These are phyloP conservation scores for Trametes coccinea DNA, from an alignment of 768 basidiomycete genomes.

Conservation along the genomic window DNA sequence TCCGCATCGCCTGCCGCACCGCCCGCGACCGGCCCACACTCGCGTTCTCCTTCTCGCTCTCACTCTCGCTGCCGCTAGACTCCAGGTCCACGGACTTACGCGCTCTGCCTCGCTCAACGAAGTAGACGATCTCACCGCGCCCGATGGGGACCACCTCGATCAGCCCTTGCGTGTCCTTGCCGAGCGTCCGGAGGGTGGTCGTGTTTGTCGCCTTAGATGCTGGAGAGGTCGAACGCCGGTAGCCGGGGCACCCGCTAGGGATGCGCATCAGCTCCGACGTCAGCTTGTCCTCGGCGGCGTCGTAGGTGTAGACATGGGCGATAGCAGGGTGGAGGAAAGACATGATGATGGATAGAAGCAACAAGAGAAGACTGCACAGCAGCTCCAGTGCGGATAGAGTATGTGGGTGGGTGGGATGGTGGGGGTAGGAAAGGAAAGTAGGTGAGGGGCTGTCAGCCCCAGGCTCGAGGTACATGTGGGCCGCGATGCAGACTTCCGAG, in stretches of 20 bases:
- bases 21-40: not conserved
- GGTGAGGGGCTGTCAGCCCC: not conserved
- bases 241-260: conserved; percentile 1
- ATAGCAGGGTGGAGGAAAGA: not conserved
- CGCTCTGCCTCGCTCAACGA: not conserved
- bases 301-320: conserved; percentile 13
- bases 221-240: not conserved
- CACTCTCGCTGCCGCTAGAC: not conserved
- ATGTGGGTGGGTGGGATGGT: not conserved
- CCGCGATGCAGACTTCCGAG: too few species aligned
- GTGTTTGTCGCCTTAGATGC: not conserved
- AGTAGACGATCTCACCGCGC: conserved; percentile 8
- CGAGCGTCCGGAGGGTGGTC: not conserved
- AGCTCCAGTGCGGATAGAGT: not conserved
- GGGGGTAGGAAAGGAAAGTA: conserved; percentile 6
- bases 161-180: conserved; percentile 9
- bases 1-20: conserved; percentile 6
- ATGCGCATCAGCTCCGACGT: conserved; percentile 7
- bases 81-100: not conserved
- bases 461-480: too few species aligned
- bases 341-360: not conserved
- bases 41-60: not conserved
- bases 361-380: conserved; percentile 6
- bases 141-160: conserved; percentile 2
- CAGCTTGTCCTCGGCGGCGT: conserved; percentile 5